phyloP scores from a whole-genome alignment of 768 basidiomycete species.

The Lyophyllum shimeji region DNA sequence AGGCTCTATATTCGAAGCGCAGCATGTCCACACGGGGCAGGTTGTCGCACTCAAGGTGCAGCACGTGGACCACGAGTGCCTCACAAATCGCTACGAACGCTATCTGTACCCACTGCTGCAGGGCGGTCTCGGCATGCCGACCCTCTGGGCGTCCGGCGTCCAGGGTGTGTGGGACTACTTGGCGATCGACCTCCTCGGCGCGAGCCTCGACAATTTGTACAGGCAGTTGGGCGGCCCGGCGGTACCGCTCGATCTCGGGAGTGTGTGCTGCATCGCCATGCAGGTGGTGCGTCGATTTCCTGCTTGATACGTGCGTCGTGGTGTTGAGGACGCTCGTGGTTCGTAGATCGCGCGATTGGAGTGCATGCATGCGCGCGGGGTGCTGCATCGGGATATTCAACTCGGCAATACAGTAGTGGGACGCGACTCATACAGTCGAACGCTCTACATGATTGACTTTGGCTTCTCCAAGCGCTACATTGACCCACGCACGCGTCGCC shows the following conservation, averaged over 20 bases:
- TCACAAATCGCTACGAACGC: conserved; percentile 74
- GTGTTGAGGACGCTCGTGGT: no score
- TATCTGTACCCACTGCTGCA: conserved; percentile 67
- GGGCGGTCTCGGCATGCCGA: conserved; percentile 74
- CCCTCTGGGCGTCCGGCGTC: conserved; percentile 61
- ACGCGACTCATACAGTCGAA: conserved; percentile 52
- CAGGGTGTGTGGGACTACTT: conserved; percentile 66
- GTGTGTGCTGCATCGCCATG: conserved; percentile 72
- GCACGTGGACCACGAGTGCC: conserved; percentile 66
- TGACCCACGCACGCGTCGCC: conserved; percentile 60
- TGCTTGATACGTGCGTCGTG: neutral
- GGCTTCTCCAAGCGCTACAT: conserved; percentile 81
- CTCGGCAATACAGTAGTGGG: conserved; percentile 77
- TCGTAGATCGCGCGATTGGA: conserved; percentile 67
- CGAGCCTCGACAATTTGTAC: conserved; percentile 65
- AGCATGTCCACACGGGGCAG: conserved; percentile 53
- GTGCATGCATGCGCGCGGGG: conserved; percentile 71
- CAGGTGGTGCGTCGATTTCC: conserved; percentile 56
- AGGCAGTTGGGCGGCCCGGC: conserved; percentile 46
- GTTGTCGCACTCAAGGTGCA: conserved; percentile 78
- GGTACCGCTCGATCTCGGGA: conserved; percentile 65
- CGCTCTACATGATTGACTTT: conserved; percentile 83
- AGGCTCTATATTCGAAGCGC: conserved; percentile 74
- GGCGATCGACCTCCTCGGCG: conserved; percentile 74
- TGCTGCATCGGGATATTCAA: conserved; percentile 79